Conservation (phyloP, 1,284 basidiomycete genomes). For the Boletus semigastroideus region DNA sequence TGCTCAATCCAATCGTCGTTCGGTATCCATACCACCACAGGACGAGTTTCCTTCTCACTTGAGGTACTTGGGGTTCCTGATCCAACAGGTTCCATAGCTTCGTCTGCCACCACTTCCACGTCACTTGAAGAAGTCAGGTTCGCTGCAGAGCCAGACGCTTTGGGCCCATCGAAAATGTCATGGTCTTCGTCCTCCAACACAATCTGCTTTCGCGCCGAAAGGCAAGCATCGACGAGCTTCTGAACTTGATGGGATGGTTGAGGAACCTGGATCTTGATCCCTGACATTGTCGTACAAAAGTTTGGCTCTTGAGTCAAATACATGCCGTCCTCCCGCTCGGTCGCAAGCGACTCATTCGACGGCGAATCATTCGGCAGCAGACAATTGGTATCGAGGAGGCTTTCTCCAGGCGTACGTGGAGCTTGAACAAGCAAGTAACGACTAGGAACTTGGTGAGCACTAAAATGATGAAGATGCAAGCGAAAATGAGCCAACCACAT, state of each 20-base stretch:
- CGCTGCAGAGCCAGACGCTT: not conserved
- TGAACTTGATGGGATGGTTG: slow-evolving; percentile 52
- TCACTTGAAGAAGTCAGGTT: slow-evolving; percentile 11
- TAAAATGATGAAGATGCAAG: not conserved
- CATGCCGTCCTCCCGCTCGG: not conserved
- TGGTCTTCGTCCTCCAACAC: slow-evolving; percentile 50
- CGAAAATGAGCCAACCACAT: slow-evolving; percentile 47
- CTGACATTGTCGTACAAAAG: slow-evolving; percentile 32
- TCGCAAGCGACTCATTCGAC: not conserved
- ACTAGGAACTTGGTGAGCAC: slow-evolving; percentile 31
- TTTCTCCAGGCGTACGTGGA: too few species aligned
- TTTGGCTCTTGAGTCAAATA: slow-evolving; percentile 7
- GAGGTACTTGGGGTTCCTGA: slow-evolving; percentile 12
- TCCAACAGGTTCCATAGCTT: too few species aligned
- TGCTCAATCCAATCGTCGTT: slow-evolving; percentile 47
- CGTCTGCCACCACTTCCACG: too few species aligned
- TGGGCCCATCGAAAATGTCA: slow-evolving; percentile 38
- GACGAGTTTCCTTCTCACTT: not conserved
- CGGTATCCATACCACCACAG: slow-evolving; percentile 50
- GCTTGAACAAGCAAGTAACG: slow-evolving; percentile 61
- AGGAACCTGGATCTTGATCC: slow-evolving; percentile 46
- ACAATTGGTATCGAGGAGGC: not conserved
- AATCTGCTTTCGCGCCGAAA: slow-evolving; percentile 38
- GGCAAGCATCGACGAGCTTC: slow-evolving; percentile 42
- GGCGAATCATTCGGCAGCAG: too few species aligned